phyloP scores from a whole-genome alignment of 1,139 yeast genomes.

The Pichia sp. region DNA sequence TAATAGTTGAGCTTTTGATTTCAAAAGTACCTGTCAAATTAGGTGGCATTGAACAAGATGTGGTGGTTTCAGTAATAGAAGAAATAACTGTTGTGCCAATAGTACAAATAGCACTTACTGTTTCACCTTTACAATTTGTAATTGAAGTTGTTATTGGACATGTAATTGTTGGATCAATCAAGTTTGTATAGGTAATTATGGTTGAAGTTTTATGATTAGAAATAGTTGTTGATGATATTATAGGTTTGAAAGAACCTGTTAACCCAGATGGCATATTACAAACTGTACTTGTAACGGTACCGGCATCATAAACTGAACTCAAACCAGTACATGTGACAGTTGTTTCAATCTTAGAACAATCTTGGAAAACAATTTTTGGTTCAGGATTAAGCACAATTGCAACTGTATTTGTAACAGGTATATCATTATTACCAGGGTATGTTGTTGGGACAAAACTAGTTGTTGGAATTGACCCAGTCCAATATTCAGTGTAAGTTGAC shows the following conservation, averaged over 20 bases:
- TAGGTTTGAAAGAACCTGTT: neutral
- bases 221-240: neutral
- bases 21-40: neutral
- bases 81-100: neutral
- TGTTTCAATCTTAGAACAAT: neutral
- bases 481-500: neutral
- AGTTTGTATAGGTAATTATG: neutral
- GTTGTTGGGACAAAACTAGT: neutral
- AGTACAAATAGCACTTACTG: neutral
- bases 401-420: conserved; percentile 2
- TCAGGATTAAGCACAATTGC: conserved; percentile 1
- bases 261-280: neutral
- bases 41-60: neutral
- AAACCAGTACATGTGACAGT: neutral
- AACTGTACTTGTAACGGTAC: neutral
- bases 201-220: neutral
- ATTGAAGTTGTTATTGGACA: neutral
- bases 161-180: neutral
- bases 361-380: neutral
- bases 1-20: neutral
- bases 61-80: neutral
- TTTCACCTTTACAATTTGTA: neutral
- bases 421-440: conserved; percentile 1
- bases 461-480: conserved; percentile 1
- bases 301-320: neutral